These are phyloP conservation scores for Vitis amurensis DNA, from an alignment of 164 flowering plant species.

Conservation along the genomic window DNA sequence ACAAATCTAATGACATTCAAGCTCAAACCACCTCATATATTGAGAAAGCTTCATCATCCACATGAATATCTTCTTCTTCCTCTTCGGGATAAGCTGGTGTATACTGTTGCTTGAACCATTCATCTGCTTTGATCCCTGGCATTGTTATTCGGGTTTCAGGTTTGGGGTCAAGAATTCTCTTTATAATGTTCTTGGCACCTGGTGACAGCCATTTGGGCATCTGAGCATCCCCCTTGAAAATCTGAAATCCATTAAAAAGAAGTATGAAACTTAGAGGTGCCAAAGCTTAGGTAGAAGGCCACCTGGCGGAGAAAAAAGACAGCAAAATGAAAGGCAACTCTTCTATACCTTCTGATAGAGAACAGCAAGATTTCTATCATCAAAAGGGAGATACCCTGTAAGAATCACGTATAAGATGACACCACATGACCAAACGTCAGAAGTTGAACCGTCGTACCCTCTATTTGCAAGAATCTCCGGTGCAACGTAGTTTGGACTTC, in stretches of 20 bases:
- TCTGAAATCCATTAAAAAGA: slow-evolving; percentile 39
- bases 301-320: no score
- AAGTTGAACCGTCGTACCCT: slow-evolving; percentile 84
- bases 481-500: slow-evolving; percentile 98
- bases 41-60: slow-evolving; percentile 59
- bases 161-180: slow-evolving; percentile 84
- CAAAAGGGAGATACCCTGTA: slow-evolving; percentile 87
- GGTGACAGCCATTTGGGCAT: slow-evolving; percentile 86
- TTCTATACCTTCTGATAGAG: slow-evolving; percentile 84
- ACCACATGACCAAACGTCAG: slow-evolving; percentile 97
- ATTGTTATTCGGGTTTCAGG: slow-evolving; percentile 76
- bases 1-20: background rate
- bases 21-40: slow-evolving; percentile 46
- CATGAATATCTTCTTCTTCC: slow-evolving; percentile 53
- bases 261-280: no score
- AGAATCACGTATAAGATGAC: slow-evolving; percentile 85
- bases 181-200: slow-evolving; percentile 71
- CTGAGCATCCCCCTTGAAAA: slow-evolving; percentile 69
- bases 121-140: slow-evolving; percentile 62
- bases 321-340: background rate
- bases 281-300: no score
- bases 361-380: slow-evolving; percentile 87
- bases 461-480: slow-evolving; percentile 89
- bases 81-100: slow-evolving; percentile 54
- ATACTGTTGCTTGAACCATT: slow-evolving; percentile 81